Percentiles rank a stretch among this genome's conserved stretches.
Conservation (phyloP, 1,284 basidiomycete species). For the Malassezia sympodialis region DNA sequence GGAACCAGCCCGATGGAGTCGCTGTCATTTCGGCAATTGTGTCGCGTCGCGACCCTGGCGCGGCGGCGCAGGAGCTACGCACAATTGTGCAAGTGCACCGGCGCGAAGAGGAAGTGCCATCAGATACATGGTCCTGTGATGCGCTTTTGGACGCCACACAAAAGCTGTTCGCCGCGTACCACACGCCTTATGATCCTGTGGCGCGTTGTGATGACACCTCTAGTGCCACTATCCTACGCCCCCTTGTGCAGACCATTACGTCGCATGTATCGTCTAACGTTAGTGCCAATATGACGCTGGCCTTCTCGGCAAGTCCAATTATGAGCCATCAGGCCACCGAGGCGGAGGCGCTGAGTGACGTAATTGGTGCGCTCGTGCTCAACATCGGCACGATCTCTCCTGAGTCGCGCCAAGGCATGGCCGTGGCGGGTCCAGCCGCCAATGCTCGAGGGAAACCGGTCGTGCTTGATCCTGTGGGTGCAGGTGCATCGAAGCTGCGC, state of each 20-base stretch:
- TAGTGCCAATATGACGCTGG: slow-evolving; percentile 81
- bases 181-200: neutral
- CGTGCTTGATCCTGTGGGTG: slow-evolving; percentile 85
- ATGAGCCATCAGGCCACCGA: slow-evolving; percentile 63
- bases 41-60: slow-evolving; percentile 58
- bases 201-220: slow-evolving; percentile 15
- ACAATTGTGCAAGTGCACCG: slow-evolving; percentile 47
- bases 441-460: slow-evolving; percentile 54
- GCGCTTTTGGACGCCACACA: neutral
- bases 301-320: slow-evolving; percentile 79
- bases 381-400: slow-evolving; percentile 78
- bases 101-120: neutral
- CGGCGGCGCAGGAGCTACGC: slow-evolving; percentile 53
- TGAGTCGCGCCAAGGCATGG: slow-evolving; percentile 61
- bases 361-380: slow-evolving; percentile 64
- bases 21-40: slow-evolving; percentile 86
- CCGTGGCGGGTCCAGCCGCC: slow-evolving; percentile 59
- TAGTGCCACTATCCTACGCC: slow-evolving; percentile 20
- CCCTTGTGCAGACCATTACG: slow-evolving; percentile 60
- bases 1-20: slow-evolving; percentile 55
- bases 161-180: neutral
- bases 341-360: slow-evolving; percentile 65
- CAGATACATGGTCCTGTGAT: neutral
- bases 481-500: slow-evolving; percentile 71
- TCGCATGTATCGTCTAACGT: slow-evolving; percentile 82